These are phyloP conservation scores for Lachancea cidri DNA, from an alignment of 805 yeast genomes.

Conservation along the genomic window DNA sequence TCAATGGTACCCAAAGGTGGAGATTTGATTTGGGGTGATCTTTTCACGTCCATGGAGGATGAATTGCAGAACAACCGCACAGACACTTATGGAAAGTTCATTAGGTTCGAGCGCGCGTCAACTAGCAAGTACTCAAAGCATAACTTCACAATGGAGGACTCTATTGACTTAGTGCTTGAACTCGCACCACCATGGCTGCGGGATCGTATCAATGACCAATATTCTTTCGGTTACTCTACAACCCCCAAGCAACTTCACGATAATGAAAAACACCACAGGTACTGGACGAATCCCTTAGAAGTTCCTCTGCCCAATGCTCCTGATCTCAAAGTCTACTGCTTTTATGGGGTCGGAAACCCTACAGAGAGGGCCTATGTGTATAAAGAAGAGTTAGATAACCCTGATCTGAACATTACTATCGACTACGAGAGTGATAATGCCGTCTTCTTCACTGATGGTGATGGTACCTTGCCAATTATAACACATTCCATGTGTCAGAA, in stretches of 20 bases:
- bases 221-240: slow-evolving; percentile 72
- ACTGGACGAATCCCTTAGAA: slow-evolving; percentile 95
- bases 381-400: slow-evolving; percentile 56
- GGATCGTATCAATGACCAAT: slow-evolving; percentile 59
- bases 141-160: slow-evolving; percentile 61
- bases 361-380: slow-evolving; percentile 92
- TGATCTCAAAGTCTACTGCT: slow-evolving; percentile 78
- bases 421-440: slow-evolving; percentile 58
- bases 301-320: slow-evolving; percentile 92
- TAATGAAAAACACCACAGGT: slow-evolving; percentile 67
- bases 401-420: slow-evolving; percentile 63
- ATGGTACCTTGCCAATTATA: slow-evolving; percentile 86
- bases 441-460: slow-evolving; percentile 86
- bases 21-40: slow-evolving; percentile 78
- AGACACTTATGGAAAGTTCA: slow-evolving; percentile 65
- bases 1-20: slow-evolving; percentile 98
- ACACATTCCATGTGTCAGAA: slow-evolving; percentile 89
- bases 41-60: slow-evolving; percentile 70
- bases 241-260: slow-evolving; percentile 50
- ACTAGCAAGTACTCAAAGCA: slow-evolving; percentile 16
- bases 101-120: slow-evolving; percentile 43
- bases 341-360: slow-evolving; percentile 95
- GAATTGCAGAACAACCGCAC: slow-evolving; percentile 23
- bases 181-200: slow-evolving; percentile 75
- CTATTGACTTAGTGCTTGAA: slow-evolving; percentile 59